These are phyloP conservation scores for Solanum pinnatisectum DNA, from an alignment of 257 asterid genomes.

Conservation along the genomic window DNA sequence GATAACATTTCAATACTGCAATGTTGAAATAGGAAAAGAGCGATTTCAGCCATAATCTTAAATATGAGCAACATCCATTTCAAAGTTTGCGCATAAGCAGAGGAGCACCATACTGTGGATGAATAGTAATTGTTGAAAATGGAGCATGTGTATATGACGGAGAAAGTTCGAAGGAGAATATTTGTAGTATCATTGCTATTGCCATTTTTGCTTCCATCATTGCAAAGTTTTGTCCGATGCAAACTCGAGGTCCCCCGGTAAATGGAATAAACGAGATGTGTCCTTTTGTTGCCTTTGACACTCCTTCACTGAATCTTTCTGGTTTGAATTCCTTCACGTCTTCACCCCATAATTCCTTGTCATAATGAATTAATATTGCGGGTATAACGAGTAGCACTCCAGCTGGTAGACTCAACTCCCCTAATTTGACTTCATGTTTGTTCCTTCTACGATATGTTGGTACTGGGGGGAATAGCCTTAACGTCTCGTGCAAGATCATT, in stretches of 20 bases:
- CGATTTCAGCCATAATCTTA: background rate
- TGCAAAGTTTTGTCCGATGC: conserved; percentile 26
- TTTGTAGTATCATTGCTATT: conserved; percentile 20
- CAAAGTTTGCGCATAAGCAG: conserved; percentile 14
- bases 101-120: conserved; percentile 29
- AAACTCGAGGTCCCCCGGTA: conserved; percentile 28
- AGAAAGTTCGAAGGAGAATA: conserved; percentile 19
- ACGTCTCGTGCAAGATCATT: conserved; percentile 18
- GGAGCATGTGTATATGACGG: conserved; percentile 31
- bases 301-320: conserved; percentile 24
- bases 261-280: conserved; percentile 18
- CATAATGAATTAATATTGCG: conserved; percentile 11
- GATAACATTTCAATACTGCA: background rate
- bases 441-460: background rate
- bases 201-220: conserved; percentile 27
- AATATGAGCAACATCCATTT: background rate
- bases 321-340: conserved; percentile 22
- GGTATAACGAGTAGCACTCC: conserved; percentile 13
- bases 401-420: conserved; percentile 7
- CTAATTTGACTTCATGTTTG: conserved; percentile 9
- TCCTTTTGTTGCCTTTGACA: conserved; percentile 17
- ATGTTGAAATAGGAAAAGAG: background rate
- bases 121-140: conserved; percentile 1
- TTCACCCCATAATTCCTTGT: conserved; percentile 23
- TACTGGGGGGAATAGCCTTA: conserved; percentile 26